Base-by-base conservation (phyloP, 1,284 basidiomycete genomes). In the Irpex sp. region DNA sequence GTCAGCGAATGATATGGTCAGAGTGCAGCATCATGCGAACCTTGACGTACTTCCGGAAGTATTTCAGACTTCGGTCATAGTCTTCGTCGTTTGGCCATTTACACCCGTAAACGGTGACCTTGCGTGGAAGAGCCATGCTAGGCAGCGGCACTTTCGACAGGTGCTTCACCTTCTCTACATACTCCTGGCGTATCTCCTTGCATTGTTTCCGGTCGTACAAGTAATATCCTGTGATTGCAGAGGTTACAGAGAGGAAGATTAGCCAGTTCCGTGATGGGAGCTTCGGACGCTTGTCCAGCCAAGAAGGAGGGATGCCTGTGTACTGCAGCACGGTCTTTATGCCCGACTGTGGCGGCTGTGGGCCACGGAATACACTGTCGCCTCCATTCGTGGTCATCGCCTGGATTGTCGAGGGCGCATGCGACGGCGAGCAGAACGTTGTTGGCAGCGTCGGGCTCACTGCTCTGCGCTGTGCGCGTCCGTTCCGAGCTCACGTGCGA, bases 61-160 rank as follows among this genome's bases (percentile, higher is more conserved):
- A 94, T 73, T 81, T 86, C 70, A 93, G 77, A 59, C 87, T 85
- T 64, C 92, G 86, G 72, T 95, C 88, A 67, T 87, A 86, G 71
- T 98, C 95, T 69, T 96, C 94, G 74, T 99, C 97, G 55, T 93
- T 95, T 1, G 96, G 94, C 85, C 94, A 96, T 72, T 91, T 92
- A 45, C 86, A 85, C 35, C 89, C 93, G 70, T 93, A 94, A 19
- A 98, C 94, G 2, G 82, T 87, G 61, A 98, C 88, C 72, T 89
- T 93, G 52, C 96, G 84, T 5, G 92, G 86, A 62, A 82, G 78
- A 33, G 88, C 93, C 67, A 87, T 74, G 33, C 86, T 84, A 59
- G 80, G 80, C 59, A 92, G 76, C 1, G 86, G 82, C 65, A 87
- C 82, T 63, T 92, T 84, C 2, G 90, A 82, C 19, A 94, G 78